phyloP scores from a whole-genome alignment of 352 stramenopile species.

The Phytopythium delawarense region DNA sequence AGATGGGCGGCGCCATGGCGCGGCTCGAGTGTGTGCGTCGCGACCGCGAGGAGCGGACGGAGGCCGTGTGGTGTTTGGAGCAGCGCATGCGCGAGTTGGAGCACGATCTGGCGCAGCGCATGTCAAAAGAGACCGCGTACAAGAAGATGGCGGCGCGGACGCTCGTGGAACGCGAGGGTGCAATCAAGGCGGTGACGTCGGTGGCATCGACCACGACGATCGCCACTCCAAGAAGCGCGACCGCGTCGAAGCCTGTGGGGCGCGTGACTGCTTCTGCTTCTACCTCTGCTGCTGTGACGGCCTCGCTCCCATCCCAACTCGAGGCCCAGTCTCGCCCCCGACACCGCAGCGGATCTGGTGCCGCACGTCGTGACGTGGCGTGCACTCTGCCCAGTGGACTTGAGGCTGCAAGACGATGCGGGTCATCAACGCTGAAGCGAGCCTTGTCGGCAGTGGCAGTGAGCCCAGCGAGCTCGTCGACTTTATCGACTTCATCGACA shows the following conservation, averaged over 20 bases:
- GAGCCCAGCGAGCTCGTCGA: too few relatives aligned
- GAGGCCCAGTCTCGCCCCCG: too few relatives aligned
- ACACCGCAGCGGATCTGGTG: too few relatives aligned
- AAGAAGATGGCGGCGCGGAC: too few relatives aligned
- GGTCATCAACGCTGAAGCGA: too few relatives aligned
- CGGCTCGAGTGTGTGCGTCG: not conserved
- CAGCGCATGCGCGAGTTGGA: not conserved
- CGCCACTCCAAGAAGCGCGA: too few relatives aligned
- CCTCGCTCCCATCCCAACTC: too few relatives aligned
- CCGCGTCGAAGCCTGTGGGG: not conserved
- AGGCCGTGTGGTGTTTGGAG: not conserved
- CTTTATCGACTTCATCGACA: too few relatives aligned
- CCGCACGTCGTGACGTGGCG: too few relatives aligned
- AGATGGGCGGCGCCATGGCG: not conserved
- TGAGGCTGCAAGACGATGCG: not conserved
- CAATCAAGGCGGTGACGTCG: not conserved
- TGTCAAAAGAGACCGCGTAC: not conserved
- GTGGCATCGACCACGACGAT: not conserved
- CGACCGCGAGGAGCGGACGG: not conserved
- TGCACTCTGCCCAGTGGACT: not conserved
- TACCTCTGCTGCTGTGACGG: too few relatives aligned
- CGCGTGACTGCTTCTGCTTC: too few relatives aligned
- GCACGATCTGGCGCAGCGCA: not conserved
- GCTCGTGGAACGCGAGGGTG: too few relatives aligned
- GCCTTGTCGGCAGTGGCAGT: not conserved